Conservation (phyloP, 441 rosid genomes). For the Manihot esculenta region DNA sequence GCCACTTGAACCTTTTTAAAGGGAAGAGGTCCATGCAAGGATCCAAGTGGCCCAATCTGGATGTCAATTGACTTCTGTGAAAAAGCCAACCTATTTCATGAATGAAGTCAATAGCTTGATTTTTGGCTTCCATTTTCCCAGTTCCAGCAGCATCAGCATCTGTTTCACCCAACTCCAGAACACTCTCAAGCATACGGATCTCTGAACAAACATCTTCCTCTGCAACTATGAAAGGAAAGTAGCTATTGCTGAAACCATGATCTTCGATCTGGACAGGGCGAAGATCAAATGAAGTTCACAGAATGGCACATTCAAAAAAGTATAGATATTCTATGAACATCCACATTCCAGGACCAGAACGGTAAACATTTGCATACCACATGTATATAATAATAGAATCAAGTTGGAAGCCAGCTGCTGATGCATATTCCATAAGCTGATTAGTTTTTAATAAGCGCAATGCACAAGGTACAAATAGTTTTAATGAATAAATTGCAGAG, state of each 20-base stretch:
- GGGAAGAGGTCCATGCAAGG: slow-evolving; percentile 62
- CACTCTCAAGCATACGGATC: slow-evolving; percentile 69
- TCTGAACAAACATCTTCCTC: slow-evolving; percentile 82
- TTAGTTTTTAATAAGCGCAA: background rate
- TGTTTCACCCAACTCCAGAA: slow-evolving; percentile 50
- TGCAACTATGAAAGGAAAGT: slow-evolving; percentile 88
- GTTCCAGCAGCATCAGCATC: slow-evolving; percentile 36
- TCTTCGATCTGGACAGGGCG: slow-evolving; percentile 74
- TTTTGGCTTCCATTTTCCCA: slow-evolving; percentile 45
- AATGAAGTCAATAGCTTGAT: slow-evolving; percentile 77
- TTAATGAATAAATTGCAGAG: background rate
- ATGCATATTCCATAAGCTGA: background rate
- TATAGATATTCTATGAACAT: background rate
- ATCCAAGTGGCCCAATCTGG: slow-evolving; percentile 55
- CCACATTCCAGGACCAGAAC: slow-evolving; percentile 1
- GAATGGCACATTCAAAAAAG: slow-evolving; percentile 14
- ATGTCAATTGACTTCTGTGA: slow-evolving; percentile 62
- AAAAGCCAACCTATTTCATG: slow-evolving; percentile 95
- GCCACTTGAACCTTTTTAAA: slow-evolving; percentile 70
- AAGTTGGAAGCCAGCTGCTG: background rate
- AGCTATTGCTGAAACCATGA: slow-evolving; percentile 68
- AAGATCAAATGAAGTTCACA: slow-evolving; percentile 20
- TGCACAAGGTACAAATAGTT: background rate
- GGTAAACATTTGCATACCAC: background rate
- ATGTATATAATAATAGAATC: background rate